Evolutionary conservation across 2,329 filamentous ascomycete species (phyloP).

Genomic region (Ophiosphaerella korrae): DNA sequence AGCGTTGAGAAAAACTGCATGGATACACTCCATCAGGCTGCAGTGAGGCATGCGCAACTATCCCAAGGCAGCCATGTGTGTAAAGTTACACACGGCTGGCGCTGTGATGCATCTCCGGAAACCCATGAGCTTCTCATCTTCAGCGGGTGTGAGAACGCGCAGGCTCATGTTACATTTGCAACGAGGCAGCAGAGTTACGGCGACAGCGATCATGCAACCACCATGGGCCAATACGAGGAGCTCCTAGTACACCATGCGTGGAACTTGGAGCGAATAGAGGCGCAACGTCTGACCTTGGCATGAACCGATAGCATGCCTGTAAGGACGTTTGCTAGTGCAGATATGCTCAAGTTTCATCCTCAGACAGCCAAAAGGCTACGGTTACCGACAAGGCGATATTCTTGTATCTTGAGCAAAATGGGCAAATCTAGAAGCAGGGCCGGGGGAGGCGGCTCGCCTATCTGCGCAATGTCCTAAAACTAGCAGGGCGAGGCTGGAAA

Average conservation of each 20-base stretch:
- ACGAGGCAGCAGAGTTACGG: slow-evolving; percentile 6
- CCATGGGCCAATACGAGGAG: slow-evolving; percentile 13
- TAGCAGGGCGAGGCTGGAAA: too few relatives aligned
- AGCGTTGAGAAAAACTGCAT: slow-evolving; percentile 14
- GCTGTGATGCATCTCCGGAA: slow-evolving; percentile 26
- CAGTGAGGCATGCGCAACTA: slow-evolving; percentile 16
- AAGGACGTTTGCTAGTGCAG: slow-evolving; percentile 2
- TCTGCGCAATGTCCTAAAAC: background rate
- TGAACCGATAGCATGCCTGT: background rate
- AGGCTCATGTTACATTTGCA: slow-evolving; percentile 21
- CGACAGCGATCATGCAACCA: slow-evolving; percentile 8
- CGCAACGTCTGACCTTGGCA: slow-evolving; percentile 2
- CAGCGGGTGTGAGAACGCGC: slow-evolving; percentile 24
- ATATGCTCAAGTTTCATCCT: background rate
- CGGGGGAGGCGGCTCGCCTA: background rate
- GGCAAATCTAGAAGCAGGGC: background rate
- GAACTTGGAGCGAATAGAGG: slow-evolving; percentile 23
- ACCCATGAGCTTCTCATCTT: slow-evolving; percentile 31
- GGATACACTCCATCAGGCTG: slow-evolving; percentile 18
- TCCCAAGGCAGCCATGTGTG: slow-evolving; percentile 18
- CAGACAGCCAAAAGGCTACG: background rate
- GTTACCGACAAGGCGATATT: background rate
- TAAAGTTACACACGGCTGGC: slow-evolving; percentile 29
- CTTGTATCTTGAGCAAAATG: background rate
- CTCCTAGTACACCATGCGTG: slow-evolving; percentile 21